Evolutionary conservation across 768 basidiomycete genomes (phyloP), one percentile per base, ranked within the genome.

Genomic region (Strobilomyces confusus): DNA sequence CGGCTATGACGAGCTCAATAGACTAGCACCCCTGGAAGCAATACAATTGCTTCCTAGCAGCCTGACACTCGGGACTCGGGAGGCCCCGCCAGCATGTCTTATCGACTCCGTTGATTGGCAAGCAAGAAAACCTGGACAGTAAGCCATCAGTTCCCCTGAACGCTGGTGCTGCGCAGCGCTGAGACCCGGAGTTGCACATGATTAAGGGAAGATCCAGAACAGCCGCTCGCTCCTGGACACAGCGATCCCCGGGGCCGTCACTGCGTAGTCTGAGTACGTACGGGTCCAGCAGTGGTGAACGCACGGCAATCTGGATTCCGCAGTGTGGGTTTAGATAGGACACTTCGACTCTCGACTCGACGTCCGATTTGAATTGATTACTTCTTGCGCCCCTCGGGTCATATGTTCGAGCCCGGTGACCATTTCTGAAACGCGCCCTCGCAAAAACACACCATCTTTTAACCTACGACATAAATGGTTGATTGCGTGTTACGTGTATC

Each of bases 301-400:
- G 43, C 38, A 58, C 37, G 41, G 56, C 55, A 57, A 52, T 58
- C 49, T 56, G 14, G 36, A 37, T n/a, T 37, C 36, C 36, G 46
- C 32, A 40, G 42, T 26, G 50, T 58, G 34, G 34, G 50, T 49
- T 53, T 44, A 44, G 26, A 34, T 34, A 23, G 23, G 48, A 25
- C 41, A 44, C 42, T 25, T 34, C 8, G 13, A 26, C 32, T 20
- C 14, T 25, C 32, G 32, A 22, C 14, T 22, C 0, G 30, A 37
- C 34, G 34, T 37, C 37, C 37, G n/a, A 45, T 20, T 45, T 45
- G 19, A 14, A 12, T 9, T 30, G 9, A 44, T n/a, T 17, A 17
- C n/a, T 44, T 29, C 43, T 36, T 9, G 3, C n/a, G 37, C 19
- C 30, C 30, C 30, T 17, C 19, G 20, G 33, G 19, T 14, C 2